Base-by-base conservation (phyloP, 1,284 basidiomycete genomes). In the Stygiomarasmius scandens region DNA sequence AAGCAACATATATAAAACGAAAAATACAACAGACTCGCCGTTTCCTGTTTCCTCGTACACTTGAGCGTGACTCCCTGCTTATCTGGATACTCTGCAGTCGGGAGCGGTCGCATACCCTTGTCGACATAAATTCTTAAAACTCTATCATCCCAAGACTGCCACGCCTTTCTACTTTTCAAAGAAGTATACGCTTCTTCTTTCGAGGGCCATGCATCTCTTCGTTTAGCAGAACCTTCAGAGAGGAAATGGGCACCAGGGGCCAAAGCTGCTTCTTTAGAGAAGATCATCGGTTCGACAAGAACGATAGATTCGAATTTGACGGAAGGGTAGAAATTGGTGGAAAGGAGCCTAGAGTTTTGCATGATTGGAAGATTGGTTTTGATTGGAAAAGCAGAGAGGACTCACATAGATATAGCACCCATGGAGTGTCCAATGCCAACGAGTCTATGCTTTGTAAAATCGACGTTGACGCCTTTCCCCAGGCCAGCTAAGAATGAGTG, bases 111-210 rank as follows among this genome's bases (percentile, higher is more conserved):
- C 63, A 84, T 63, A 0, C 81, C 81, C 38, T 78, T 64, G 61
- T 80, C 71, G 6, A 80, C 72, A 61, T 73, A 83, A 22, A 72
- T 60, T 27, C 69, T 66, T 36, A 83, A 65, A 4, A 80, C 71
- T n/a, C 82, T 67, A 22, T 76, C 74, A 60, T 84, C 82, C 82
- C 82, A 85, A 0, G 62, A 57, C 65, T 77, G 74, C 73, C 76
- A 81, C 2, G 73, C 63, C 32, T 68, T 63, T 41, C 78, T 64
- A 6, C 69, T 64, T 56, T 74, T 75, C 50, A 84, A 61, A 11
- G 60, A 23, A 23, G 69, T 67, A 36, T 73, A 76, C 0, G 82
- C 83, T 27, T 79, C 81, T 57, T 77, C 77, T n/a, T 66, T 69
- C 16, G 75, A 78, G 0, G 77, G 64, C 81, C 82, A 85, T 10